Conservation (phyloP, 2,329 filamentous ascomycete genomes). For the Allantophomopsis cytisporea region DNA sequence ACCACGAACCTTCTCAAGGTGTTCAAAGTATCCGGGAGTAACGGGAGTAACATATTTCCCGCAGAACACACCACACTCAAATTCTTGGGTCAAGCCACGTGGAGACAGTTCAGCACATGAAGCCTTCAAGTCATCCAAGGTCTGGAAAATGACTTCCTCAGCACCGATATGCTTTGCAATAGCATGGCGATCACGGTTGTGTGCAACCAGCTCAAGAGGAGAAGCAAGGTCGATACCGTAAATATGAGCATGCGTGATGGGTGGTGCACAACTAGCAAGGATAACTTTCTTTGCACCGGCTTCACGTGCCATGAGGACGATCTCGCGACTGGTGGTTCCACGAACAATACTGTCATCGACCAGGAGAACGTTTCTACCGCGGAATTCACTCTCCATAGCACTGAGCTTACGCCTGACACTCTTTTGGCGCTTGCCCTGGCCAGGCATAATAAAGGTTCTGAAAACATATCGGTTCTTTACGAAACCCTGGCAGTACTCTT, state of each 20-base stretch:
- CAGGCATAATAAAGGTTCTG: conserved; percentile 78
- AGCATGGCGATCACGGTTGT: conserved; percentile 44
- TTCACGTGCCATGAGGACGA: conserved; percentile 74
- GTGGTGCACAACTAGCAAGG: conserved; percentile 71
- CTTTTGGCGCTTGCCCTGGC: conserved; percentile 68
- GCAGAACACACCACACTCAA: conserved; percentile 87
- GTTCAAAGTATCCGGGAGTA: conserved; percentile 68
- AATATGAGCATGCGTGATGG: conserved; percentile 76
- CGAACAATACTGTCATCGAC: conserved; percentile 87
- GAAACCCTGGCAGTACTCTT: conserved; percentile 69
- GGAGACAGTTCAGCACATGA: conserved; percentile 63
- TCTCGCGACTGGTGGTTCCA: conserved; percentile 69
- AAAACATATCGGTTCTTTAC: conserved; percentile 86
- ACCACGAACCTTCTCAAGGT: conserved; percentile 58
- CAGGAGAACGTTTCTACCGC: conserved; percentile 64
- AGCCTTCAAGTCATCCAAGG: conserved; percentile 64
- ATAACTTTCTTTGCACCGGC: conserved; percentile 71
- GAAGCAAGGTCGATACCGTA: conserved; percentile 71
- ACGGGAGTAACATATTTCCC: conserved; percentile 78
- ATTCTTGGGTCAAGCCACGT: conserved; percentile 43
- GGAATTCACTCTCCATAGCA: conserved; percentile 75
- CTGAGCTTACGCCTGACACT: conserved; percentile 83
- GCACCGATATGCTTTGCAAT: conserved; percentile 59
- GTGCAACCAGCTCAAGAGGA: conserved; percentile 56
- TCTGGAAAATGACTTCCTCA: conserved; percentile 66